These are phyloP conservation scores for Takashimella koratensis DNA, from an alignment of 1,284 basidiomycete species.

Conservation along the genomic window DNA sequence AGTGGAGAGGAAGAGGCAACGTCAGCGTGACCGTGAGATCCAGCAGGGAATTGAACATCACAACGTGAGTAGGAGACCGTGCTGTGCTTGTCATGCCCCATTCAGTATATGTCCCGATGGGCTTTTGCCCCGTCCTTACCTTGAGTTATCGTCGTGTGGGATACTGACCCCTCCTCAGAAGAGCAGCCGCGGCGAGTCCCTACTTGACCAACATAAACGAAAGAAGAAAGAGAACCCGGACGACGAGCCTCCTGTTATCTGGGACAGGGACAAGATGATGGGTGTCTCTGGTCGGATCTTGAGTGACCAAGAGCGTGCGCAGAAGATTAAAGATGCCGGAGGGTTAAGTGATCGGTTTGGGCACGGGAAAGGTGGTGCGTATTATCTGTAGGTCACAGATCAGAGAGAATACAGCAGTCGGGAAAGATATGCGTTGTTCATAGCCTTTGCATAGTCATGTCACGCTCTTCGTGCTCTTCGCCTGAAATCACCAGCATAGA, in stretches of 20 bases:
- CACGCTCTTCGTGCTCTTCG: too few species aligned
- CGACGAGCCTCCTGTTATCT: conserved; percentile 63
- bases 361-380: conserved; percentile 48
- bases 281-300: conserved; percentile 73
- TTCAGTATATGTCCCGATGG: too few species aligned
- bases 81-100: too few species aligned
- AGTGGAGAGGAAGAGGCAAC: conserved; percentile 53
- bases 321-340: conserved; percentile 72
- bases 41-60: conserved; percentile 69
- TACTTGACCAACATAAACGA: conserved; percentile 64
- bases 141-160: too few species aligned
- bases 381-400: conserved; percentile 9
- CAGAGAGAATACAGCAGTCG: too few species aligned
- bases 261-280: conserved; percentile 88
- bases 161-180: conserved; percentile 53
- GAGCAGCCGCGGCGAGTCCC: conserved; percentile 61
- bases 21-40: conserved; percentile 64
- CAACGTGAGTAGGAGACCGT: conserved; percentile 58
- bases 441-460: too few species aligned
- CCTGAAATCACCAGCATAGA: too few species aligned
- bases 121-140: too few species aligned
- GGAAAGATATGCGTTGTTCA: too few species aligned
- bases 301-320: conserved; percentile 72
- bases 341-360: conserved; percentile 77
- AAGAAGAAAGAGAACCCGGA: conserved; percentile 49